phyloP scores from a whole-genome alignment of 2,329 filamentous ascomycete species.

The Dothiorella sarmentorum region DNA sequence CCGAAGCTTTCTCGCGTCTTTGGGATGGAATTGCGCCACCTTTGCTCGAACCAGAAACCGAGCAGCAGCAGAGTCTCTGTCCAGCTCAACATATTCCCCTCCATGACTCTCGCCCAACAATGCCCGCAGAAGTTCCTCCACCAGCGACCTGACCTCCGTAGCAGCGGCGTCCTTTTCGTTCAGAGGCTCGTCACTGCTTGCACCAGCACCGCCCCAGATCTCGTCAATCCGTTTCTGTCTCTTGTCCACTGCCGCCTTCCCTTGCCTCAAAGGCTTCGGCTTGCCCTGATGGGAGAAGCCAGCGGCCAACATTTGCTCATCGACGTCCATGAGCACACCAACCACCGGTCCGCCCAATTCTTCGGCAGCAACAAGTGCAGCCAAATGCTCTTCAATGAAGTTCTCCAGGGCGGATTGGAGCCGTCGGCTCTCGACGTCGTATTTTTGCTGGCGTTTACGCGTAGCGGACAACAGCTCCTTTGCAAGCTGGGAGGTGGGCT shows the following conservation, averaged over 20 bases:
- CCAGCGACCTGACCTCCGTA: conserved; percentile 45
- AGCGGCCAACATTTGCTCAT: conserved; percentile 50
- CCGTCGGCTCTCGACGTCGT: conserved; percentile 58
- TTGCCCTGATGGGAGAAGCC: conserved; percentile 54
- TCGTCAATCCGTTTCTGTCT: conserved; percentile 51
- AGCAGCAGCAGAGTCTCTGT: conserved; percentile 50
- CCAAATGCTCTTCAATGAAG: conserved; percentile 70
- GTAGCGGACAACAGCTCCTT: conserved; percentile 62
- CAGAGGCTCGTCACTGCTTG: conserved; percentile 23
- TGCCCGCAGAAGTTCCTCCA: conserved; percentile 47
- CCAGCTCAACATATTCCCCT: conserved; percentile 47
- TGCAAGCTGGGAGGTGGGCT: conserved; percentile 59
- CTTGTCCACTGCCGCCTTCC: conserved; percentile 30
- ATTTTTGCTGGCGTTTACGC: conserved; percentile 55
- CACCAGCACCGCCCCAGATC: conserved; percentile 39
- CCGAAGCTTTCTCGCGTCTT: conserved; percentile 50
- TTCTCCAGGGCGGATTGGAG: conserved; percentile 63
- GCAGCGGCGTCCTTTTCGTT: conserved; percentile 49
- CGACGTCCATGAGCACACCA: conserved; percentile 66
- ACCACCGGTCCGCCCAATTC: conserved; percentile 80
- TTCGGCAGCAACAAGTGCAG: conserved; percentile 75
- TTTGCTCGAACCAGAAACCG: conserved; percentile 54
- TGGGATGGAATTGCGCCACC: conserved; percentile 55
- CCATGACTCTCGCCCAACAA: conserved; percentile 33
- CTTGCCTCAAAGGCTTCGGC: conserved; percentile 37